phyloP scores from a whole-genome alignment of 345 rosid genomes.

The Kandelia obovata region DNA sequence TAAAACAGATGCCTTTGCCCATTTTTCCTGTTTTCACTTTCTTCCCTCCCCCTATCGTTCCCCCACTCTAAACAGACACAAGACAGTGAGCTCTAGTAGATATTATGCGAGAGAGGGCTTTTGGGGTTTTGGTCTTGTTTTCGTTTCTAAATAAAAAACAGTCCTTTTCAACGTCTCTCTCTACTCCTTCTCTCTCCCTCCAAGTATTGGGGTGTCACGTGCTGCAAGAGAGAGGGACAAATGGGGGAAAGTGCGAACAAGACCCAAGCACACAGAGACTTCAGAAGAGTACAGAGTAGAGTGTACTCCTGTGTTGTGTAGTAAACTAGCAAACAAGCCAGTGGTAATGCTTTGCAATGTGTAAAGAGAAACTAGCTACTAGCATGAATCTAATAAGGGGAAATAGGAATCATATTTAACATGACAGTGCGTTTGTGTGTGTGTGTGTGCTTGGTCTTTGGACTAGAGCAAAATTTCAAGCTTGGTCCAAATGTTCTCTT shows the following conservation, averaged over 20 bases:
- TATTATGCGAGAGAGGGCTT: constrained; percentile 4
- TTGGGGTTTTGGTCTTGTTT: background rate
- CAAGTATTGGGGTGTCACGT: constrained; percentile 46
- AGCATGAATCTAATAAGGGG: no score
- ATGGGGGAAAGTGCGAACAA: background rate
- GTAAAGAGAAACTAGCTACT: no score
- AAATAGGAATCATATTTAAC: background rate
- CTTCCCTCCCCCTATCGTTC: background rate
- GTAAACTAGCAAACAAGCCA: background rate
- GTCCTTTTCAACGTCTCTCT: constrained; percentile 9
- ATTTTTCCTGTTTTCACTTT: constrained; percentile 7
- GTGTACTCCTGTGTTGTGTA: background rate
- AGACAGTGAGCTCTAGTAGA: constrained; percentile 9
- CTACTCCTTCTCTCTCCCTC: constrained; percentile 22
- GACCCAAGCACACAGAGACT: background rate
- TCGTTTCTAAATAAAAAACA: background rate
- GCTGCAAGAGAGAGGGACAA: constrained; percentile 36
- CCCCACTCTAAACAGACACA: constrained; percentile 7
- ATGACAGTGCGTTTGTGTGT: background rate
- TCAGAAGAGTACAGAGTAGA: background rate
- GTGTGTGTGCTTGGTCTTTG: no score
- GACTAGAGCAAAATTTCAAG: no score
- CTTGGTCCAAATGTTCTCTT: no score
- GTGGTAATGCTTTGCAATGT: no score
- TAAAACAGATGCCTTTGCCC: constrained; percentile 9